These are phyloP conservation scores for Echinosophora koreensis DNA, from an alignment of 306 rosid species.

Conservation along the genomic window DNA sequence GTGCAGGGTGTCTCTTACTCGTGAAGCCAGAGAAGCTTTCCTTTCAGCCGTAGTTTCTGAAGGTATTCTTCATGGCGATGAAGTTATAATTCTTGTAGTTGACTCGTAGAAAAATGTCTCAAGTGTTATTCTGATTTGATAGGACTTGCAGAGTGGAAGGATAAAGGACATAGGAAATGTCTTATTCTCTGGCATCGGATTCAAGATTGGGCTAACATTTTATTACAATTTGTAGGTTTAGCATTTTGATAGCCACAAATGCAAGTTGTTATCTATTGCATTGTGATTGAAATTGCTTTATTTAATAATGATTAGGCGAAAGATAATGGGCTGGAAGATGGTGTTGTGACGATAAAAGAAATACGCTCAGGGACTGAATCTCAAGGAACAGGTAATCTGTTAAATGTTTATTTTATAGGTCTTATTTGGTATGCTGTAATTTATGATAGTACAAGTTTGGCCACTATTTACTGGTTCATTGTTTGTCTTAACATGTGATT, in stretches of 20 bases:
- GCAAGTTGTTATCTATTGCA: slow-evolving; percentile 11
- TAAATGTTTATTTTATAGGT: not conserved
- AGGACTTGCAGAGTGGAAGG: slow-evolving; percentile 97
- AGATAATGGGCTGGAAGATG: slow-evolving; percentile 88
- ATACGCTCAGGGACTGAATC: slow-evolving; percentile 83
- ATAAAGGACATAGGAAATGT: slow-evolving; percentile 89
- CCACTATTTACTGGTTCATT: not conserved
- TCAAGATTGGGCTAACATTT: slow-evolving; percentile 91
- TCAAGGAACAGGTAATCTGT: slow-evolving; percentile 83
- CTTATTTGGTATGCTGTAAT: slow-evolving; percentile 9
- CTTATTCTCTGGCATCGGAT: slow-evolving; percentile 89
- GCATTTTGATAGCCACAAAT: slow-evolving; percentile 31
- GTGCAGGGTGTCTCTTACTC: slow-evolving; percentile 86
- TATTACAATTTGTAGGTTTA: slow-evolving; percentile 73
- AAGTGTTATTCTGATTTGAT: slow-evolving; percentile 47
- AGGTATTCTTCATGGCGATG: slow-evolving; percentile 53
- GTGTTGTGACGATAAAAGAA: slow-evolving; percentile 88
- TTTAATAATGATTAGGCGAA: slow-evolving; percentile 68
- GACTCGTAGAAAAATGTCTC: slow-evolving; percentile 26
- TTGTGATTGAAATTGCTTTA: slow-evolving; percentile 39
- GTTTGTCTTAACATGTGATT: slow-evolving; percentile 20
- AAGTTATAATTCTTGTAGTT: slow-evolving; percentile 10
- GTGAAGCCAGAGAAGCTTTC: slow-evolving; percentile 84
- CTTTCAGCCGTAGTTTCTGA: slow-evolving; percentile 84
- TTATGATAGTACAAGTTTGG: slow-evolving; percentile 6